phyloP scores from a whole-genome alignment of 495 filamentous ascomycete genomes.

The Xylaria palmicola region DNA sequence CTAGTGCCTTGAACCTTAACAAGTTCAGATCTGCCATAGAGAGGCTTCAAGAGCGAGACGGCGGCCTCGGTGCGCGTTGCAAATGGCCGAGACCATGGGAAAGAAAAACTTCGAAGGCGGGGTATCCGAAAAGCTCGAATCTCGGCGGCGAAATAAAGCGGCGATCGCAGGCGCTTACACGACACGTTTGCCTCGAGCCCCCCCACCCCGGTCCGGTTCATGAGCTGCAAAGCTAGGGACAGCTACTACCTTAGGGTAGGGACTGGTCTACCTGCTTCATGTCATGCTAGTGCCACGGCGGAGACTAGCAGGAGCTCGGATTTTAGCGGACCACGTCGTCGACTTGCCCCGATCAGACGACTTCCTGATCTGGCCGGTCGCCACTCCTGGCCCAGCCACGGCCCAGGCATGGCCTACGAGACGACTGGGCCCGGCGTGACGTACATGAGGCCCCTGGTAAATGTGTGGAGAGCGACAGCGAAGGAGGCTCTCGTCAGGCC shows the following conservation, averaged over 20 bases:
- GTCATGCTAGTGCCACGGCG: background rate
- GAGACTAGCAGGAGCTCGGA: background rate
- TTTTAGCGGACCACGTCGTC: conserved; percentile 12
- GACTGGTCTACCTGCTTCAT: too few species aligned
- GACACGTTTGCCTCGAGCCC: background rate
- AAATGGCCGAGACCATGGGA: too few species aligned
- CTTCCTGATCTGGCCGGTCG: conserved; percentile 4
- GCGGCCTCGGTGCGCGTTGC: too few species aligned
- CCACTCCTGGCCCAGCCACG: background rate
- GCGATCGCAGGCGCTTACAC: too few species aligned
- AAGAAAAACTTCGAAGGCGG: too few species aligned
- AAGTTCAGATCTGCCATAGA: too few species aligned
- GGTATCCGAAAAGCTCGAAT: too few species aligned
- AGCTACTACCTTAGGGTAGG: too few species aligned
- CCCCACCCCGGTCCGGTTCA: background rate
- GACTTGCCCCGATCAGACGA: conserved; percentile 4
- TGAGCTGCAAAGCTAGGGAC: background rate
- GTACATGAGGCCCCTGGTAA: background rate
- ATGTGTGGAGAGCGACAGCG: conserved; percentile 3
- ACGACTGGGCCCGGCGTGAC: conserved; percentile 11
- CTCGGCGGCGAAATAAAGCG: too few species aligned
- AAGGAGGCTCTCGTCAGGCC: background rate
- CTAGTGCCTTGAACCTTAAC: too few species aligned
- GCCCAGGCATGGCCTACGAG: background rate
- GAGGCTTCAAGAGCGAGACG: too few species aligned